phyloP scores from a whole-genome alignment of 805 yeast species.

The Candida maris region DNA sequence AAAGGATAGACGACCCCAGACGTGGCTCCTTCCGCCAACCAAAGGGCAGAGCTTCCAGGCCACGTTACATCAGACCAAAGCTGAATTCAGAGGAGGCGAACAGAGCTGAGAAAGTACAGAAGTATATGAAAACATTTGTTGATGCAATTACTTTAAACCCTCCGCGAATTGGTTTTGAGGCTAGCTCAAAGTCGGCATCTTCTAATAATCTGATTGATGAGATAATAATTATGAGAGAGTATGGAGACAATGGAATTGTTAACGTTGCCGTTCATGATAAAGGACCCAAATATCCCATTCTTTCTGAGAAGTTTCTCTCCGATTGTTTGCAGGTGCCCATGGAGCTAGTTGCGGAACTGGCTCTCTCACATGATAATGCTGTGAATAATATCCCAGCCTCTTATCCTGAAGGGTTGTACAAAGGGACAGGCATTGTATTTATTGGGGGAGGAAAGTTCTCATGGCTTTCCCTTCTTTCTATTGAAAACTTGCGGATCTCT shows the following conservation, averaged over 20 bases:
- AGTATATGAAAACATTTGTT: conserved; percentile 21
- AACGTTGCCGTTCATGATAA: conserved; percentile 32
- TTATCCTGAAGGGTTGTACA: conserved; percentile 39
- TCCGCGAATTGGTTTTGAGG: conserved; percentile 27
- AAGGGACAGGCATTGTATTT: conserved; percentile 60
- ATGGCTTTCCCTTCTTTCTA: conserved; percentile 54
- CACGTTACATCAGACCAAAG: conserved; percentile 7
- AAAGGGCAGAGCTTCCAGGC: conserved; percentile 3
- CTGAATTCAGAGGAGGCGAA: conserved; percentile 16
- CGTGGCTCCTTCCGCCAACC: conserved; percentile 5
- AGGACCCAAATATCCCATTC: conserved; percentile 30
- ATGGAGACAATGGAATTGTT: conserved; percentile 26
- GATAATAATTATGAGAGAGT: conserved; percentile 17
- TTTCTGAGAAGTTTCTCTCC: conserved; percentile 51
- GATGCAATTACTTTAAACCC: conserved; percentile 17
- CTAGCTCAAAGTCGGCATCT: conserved; percentile 1
- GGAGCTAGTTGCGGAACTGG: conserved; percentile 42
- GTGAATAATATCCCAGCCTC: conserved; percentile 36
- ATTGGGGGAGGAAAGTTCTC: conserved; percentile 77
- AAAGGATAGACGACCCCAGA: conserved; percentile 6
- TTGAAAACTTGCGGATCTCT: conserved; percentile 42
- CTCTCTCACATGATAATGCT: conserved; percentile 43
- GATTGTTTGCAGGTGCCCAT: conserved; percentile 46
- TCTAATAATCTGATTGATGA: conserved; percentile 3
- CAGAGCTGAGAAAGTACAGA: conserved; percentile 18